Percentiles rank a stretch among this genome's conserved stretches.
Conservation (phyloP, 108 stramenopile species). For the Bacterosira constricta region DNA sequence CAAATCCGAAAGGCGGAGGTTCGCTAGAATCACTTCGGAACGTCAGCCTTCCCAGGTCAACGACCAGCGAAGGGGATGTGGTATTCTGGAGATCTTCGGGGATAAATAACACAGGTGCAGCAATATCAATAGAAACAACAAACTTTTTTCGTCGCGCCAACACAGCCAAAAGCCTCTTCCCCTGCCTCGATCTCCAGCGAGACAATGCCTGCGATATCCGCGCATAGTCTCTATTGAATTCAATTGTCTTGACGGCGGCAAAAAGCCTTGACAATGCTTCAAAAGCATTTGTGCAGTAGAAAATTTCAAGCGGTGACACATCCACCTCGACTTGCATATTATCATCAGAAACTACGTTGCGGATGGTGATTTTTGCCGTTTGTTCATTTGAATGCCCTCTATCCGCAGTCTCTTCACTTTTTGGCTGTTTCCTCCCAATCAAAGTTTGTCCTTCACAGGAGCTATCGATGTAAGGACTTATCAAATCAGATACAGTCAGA, state of each 20-base stretch:
- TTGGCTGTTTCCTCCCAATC: constrained; percentile 1
- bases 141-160: constrained; percentile 68
- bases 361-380: constrained; percentile 10
- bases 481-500: constrained; percentile 8
- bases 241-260: constrained; percentile 58
- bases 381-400: background rate
- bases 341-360: constrained; percentile 6
- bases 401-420: background rate
- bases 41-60: constrained; percentile 64
- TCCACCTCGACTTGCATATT: constrained; percentile 38
- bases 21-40: constrained; percentile 40
- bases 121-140: constrained; percentile 60
- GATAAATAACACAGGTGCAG: constrained; percentile 65
- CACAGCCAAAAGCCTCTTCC: constrained; percentile 51
- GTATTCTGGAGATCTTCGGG: constrained; percentile 54
- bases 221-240: constrained; percentile 69
- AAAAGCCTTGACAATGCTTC: constrained; percentile 64
- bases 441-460: background rate
- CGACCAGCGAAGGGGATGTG: constrained; percentile 49
- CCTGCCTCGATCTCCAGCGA: constrained; percentile 57
- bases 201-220: constrained; percentile 45
- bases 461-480: background rate
- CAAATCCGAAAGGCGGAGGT: constrained; percentile 17
- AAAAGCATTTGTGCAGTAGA: constrained; percentile 63
- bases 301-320: constrained; percentile 64